Base-by-base conservation (phyloP, 768 basidiomycete species). In the Trametes cinnabarina region DNA sequence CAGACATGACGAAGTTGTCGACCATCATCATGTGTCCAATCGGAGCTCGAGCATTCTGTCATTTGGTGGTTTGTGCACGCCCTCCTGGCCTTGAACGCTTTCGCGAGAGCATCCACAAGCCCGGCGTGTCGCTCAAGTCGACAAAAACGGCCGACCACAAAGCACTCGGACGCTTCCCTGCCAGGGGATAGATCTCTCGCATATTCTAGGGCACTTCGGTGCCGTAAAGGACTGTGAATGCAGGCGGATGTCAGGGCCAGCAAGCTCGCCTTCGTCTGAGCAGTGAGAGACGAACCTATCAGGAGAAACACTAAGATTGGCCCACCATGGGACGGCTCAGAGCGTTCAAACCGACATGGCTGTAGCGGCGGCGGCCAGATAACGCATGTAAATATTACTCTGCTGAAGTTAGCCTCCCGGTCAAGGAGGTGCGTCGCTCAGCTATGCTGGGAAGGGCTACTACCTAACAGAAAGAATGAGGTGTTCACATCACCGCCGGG, bases 191-290 rank as follows among this genome's bases (percentile, higher is more conserved):
- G n/a, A 17, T 20, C 12, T 12, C 17, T 40, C 35, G 54, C 47
- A 43, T 19, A 14, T 48, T 25, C 34, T 22, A 8, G 39, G 47
- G 26, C 37, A 9, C 19, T n/a, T 22, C 26, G 7, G n/a, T 55
- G 54, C 54, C 54, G 54, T 55, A 55, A 55, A 47, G 15, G 25
- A 30, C 37, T 55, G 46, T 47, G 54, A 55, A 55, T 12, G 12
- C n/a, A 48, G 28, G 19, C 12, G 4, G 22, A 15, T 3, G 15
- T 46, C 53, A 47, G 53, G 30, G 34, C 22, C 28, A 48, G 11
- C 37, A 47, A 55, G 46, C 26, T 39, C 26, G 15, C 3, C 40
- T 12, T 20, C 37, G 39, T 26, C 54, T 7, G 48, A 40, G 10
- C 35, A 41, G 54, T 47, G 54, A 55, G 53, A 55, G 54, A 40